Evolutionary conservation across 495 filamentous ascomycete species (phyloP), one percentile per base, ranked within the genome.

Genomic region (Podospora fimiseda): DNA sequence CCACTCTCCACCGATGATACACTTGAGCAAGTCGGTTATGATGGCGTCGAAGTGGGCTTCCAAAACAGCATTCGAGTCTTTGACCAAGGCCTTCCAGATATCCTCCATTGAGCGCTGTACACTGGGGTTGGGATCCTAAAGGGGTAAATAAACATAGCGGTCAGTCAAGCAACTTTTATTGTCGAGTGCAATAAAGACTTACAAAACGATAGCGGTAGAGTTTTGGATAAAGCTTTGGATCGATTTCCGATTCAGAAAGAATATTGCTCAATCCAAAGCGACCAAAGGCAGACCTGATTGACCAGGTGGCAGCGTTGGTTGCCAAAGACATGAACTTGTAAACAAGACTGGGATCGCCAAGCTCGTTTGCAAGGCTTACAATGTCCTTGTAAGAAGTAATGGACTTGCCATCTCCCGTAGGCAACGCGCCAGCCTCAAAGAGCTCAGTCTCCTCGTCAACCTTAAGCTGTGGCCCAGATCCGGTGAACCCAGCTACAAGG

Each of bases 241-340:
- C 95, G 13, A 90, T 76, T 57, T 87, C 88, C 0, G 89, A 88
- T 50, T 92, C 88, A 13, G 89, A 93, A 43, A 98, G 79, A 44
- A 98, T 90, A 51, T 79, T 91, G 62, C 88, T 92, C 50, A 98
- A 79, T 1, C 93, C 93, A 57, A 96, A 95, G 14, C 90, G 81
- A 14, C 93, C 92, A 68, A 98, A 96, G 1, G 93, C 91, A 2
- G 93, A 92, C 19, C 93, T 82, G 18, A 88, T 94, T 2, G 90
- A 90, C 93, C 93, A 98, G 27, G 95, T 88, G 0, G 91, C 89
- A 50, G 95, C 94, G 57, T 95, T 93, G 1, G 89, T 86, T 2
- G 93, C 93, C 53, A 98, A 71, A 0, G 89, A 89, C 93, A 98
- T 98, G 66, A 97, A 96, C 51, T 90, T 86, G 69, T 98, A 98